These are phyloP conservation scores for Thielaviopsis euricoi DNA, from an alignment of 2,329 filamentous ascomycete genomes.

Conservation along the genomic window DNA sequence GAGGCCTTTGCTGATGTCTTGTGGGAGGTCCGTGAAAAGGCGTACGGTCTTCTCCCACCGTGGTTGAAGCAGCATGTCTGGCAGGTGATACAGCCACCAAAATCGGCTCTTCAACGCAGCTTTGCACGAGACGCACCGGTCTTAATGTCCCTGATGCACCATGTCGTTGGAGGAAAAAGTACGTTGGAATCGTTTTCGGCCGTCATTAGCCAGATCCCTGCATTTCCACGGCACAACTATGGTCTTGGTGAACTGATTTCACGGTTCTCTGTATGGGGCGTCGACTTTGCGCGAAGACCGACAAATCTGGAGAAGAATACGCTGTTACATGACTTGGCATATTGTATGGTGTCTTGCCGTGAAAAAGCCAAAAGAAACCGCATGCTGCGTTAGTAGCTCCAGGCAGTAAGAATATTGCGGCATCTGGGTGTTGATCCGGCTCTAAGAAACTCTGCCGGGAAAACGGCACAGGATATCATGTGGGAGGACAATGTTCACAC, in stretches of 20 bases:
- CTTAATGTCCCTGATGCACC: constrained; percentile 4
- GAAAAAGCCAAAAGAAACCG: neutral
- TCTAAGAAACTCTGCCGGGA: neutral
- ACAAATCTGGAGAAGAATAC: constrained; percentile 1
- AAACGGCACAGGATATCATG: constrained; percentile 7
- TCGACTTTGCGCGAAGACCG: neutral
- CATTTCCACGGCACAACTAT: constrained; percentile 5
- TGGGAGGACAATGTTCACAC: neutral
- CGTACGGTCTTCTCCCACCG: constrained; percentile 2
- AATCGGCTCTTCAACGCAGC: neutral
- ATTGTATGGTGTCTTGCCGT: neutral
- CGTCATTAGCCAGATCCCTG: neutral
- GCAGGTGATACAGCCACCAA: constrained; percentile 11
- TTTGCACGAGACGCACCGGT: neutral
- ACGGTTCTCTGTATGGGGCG: constrained; percentile 4
- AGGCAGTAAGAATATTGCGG: constrained; percentile 1
- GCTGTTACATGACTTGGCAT: constrained; percentile 8
- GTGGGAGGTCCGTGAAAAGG: constrained; percentile 10
- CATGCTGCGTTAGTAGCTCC: constrained; percentile 4
- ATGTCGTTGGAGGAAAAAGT: neutral
- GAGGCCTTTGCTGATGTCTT: constrained; percentile 4
- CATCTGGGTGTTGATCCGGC: constrained; percentile 4
- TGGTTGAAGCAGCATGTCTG: neutral
- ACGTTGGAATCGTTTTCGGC: constrained; percentile 1
- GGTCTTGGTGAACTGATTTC: constrained; percentile 1